phyloP scores from a whole-genome alignment of 768 basidiomycete species.

The Rubroboletus pulcherrimus region DNA sequence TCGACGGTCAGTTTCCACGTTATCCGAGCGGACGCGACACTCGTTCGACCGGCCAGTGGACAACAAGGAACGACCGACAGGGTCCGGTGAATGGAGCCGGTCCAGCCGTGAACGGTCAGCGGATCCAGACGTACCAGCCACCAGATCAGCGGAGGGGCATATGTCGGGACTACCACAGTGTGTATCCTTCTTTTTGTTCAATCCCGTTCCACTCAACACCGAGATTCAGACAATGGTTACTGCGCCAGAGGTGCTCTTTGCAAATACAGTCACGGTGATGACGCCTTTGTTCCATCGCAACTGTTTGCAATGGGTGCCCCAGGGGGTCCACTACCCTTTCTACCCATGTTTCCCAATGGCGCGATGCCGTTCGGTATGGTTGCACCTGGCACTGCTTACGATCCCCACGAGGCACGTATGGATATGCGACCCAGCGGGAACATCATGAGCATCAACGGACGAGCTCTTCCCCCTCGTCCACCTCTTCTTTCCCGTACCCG shows the following conservation, averaged over 20 bases:
- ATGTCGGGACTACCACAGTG: slow-evolving; percentile 92
- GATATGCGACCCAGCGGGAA: slow-evolving; percentile 63
- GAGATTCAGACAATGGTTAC: slow-evolving; percentile 73
- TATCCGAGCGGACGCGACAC: slow-evolving; percentile 44
- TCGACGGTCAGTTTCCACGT: slow-evolving; percentile 65
- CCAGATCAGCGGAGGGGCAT: slow-evolving; percentile 73
- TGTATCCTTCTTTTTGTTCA: slow-evolving; percentile 32
- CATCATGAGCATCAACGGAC: slow-evolving; percentile 28
- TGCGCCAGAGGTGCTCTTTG: slow-evolving; percentile 86
- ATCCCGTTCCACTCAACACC: slow-evolving; percentile 7
- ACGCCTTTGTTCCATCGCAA: slow-evolving; percentile 73
- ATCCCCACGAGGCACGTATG: slow-evolving; percentile 77
- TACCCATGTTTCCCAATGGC: slow-evolving; percentile 63
- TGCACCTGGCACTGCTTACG: slow-evolving; percentile 53
- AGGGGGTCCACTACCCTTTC: slow-evolving; percentile 51
- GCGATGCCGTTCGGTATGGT: slow-evolving; percentile 53
- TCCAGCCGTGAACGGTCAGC: slow-evolving; percentile 39
- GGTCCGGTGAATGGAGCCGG: slow-evolving; percentile 25
- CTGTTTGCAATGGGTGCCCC: slow-evolving; percentile 54
- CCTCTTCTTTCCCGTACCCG: slow-evolving; percentile 54
- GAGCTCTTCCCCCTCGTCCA: slow-evolving; percentile 45
- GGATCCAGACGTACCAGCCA: slow-evolving; percentile 59
- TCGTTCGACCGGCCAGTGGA: slow-evolving; percentile 43
- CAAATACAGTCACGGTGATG: slow-evolving; percentile 91
- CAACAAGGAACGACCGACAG: slow-evolving; percentile 31